These are phyloP conservation scores for Aureobasidium zeae DNA, from an alignment of 2,329 filamentous ascomycete genomes.

Conservation along the genomic window DNA sequence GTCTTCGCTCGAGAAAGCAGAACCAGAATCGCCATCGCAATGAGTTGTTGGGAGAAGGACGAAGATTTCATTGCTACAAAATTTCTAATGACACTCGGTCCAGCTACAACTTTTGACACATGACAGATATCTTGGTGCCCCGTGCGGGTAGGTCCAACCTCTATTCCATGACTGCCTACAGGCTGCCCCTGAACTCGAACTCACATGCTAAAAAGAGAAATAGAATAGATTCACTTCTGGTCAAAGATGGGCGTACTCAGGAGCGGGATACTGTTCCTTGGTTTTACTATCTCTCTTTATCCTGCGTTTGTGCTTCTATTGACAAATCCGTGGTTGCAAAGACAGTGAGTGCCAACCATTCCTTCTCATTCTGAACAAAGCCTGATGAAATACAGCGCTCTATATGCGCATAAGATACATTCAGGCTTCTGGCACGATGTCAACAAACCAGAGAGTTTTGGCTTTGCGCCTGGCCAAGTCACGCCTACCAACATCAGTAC, in stretches of 20 bases:
- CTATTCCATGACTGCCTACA: too few relatives aligned
- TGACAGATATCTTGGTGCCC: too few relatives aligned
- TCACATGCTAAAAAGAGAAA: background rate
- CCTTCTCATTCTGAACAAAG: slow-evolving; percentile 3
- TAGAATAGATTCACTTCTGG: background rate
- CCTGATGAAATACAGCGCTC: slow-evolving; percentile 44
- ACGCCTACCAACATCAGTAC: slow-evolving; percentile 73
- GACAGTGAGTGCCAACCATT: slow-evolving; percentile 53
- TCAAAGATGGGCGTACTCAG: slow-evolving; percentile 16
- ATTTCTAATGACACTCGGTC: too few relatives aligned
- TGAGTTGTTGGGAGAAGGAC: too few relatives aligned
- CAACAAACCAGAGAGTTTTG: slow-evolving; percentile 69
- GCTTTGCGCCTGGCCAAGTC: slow-evolving; percentile 81
- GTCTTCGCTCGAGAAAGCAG: too few relatives aligned
- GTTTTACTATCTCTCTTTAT: slow-evolving; percentile 55
- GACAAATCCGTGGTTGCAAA: slow-evolving; percentile 62
- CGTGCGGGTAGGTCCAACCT: too few relatives aligned
- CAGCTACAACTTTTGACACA: too few relatives aligned
- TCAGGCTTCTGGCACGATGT: slow-evolving; percentile 64
- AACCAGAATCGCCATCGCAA: too few relatives aligned
- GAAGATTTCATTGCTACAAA: too few relatives aligned
- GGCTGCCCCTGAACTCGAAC: too few relatives aligned
- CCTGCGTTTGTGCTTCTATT: slow-evolving; percentile 54
- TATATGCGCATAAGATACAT: slow-evolving; percentile 79
- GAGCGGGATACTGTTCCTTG: slow-evolving; percentile 32